Evolutionary conservation across 257 asterid species (phyloP).

Genomic region (Coffea eugenioides): DNA sequence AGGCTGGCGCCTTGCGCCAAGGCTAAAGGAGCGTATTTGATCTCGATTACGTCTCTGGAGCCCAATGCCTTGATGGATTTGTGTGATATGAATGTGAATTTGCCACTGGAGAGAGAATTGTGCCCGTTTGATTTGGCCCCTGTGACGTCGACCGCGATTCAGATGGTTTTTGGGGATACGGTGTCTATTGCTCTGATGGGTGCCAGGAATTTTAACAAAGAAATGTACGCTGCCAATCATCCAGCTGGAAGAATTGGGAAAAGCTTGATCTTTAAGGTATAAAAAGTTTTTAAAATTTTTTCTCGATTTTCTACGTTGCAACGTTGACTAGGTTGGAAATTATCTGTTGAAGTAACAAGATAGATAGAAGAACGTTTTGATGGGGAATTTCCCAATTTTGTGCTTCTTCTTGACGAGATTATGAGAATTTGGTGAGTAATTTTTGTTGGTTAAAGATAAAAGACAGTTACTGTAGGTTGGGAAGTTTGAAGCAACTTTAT

Average conservation of each 20-base stretch:
- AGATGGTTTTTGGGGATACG: constrained; percentile 78
- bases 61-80: constrained; percentile 59
- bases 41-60: constrained; percentile 75
- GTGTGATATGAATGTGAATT: constrained; percentile 86
- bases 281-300: neutral
- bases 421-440: neutral
- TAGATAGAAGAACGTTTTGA: neutral
- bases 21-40: constrained; percentile 81
- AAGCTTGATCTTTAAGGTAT: constrained; percentile 73
- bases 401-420: neutral
- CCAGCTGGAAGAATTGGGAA: constrained; percentile 58
- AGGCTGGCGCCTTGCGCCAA: constrained; percentile 87
- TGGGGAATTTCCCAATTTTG: neutral
- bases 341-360: too few species aligned
- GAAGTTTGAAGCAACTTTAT: neutral
- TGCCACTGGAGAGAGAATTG: constrained; percentile 85
- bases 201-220: constrained; percentile 74
- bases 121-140: constrained; percentile 96
- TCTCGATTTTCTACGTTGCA: neutral
- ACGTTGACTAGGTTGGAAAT: too few species aligned
- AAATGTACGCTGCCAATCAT: constrained; percentile 78
- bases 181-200: constrained; percentile 87
- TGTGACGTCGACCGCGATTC: constrained; percentile 48
- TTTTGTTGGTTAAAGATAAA: neutral
- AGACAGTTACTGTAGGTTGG: neutral